Evolutionary conservation across 148 eudicot genomes (phyloP).

Genomic region (Bassia scoparia): DNA sequence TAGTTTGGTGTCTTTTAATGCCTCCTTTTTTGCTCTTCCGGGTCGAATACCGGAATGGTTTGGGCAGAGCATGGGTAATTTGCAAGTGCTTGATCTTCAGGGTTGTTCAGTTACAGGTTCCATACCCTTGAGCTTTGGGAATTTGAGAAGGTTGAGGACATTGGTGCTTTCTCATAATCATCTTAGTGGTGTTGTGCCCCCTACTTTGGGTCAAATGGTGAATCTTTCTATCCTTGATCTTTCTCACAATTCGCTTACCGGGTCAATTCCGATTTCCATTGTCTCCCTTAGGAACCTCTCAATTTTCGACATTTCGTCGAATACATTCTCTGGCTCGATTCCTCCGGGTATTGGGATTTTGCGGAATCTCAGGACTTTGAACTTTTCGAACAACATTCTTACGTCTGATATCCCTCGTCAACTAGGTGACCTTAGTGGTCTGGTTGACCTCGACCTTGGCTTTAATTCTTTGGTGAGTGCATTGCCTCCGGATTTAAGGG

Average conservation of each 20-base stretch:
- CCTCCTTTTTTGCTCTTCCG: conserved; percentile 61
- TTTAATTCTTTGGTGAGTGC: conserved; percentile 47
- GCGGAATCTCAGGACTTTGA: conserved; percentile 49
- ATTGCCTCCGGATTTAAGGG: conserved; percentile 56
- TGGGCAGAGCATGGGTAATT: conserved; percentile 40
- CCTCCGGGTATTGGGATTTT: conserved; percentile 58
- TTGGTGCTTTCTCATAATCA: conserved; percentile 53
- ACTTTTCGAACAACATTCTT: conserved; percentile 61
- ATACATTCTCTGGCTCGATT: conserved; percentile 59
- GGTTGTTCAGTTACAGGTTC: conserved; percentile 54
- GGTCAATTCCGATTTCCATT: conserved; percentile 53
- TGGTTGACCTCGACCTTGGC: conserved; percentile 89
- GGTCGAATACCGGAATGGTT: conserved; percentile 82
- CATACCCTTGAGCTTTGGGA: conserved; percentile 64
- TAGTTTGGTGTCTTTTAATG: conserved; percentile 58
- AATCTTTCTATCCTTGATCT: conserved; percentile 69
- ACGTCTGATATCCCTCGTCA: conserved; percentile 64
- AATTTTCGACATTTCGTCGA: conserved; percentile 56
- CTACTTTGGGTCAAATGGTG: conserved; percentile 53
- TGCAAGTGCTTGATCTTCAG: conserved; percentile 65
- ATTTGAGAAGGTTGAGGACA: conserved; percentile 42
- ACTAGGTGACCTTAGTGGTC: conserved; percentile 59
- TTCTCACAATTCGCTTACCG: conserved; percentile 54
- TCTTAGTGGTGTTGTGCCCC: conserved; percentile 58
- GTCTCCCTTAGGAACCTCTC: conserved; percentile 52